These are phyloP conservation scores for Ascochyta rabiei DNA, from an alignment of 2,329 filamentous ascomycete species.

Conservation along the genomic window DNA sequence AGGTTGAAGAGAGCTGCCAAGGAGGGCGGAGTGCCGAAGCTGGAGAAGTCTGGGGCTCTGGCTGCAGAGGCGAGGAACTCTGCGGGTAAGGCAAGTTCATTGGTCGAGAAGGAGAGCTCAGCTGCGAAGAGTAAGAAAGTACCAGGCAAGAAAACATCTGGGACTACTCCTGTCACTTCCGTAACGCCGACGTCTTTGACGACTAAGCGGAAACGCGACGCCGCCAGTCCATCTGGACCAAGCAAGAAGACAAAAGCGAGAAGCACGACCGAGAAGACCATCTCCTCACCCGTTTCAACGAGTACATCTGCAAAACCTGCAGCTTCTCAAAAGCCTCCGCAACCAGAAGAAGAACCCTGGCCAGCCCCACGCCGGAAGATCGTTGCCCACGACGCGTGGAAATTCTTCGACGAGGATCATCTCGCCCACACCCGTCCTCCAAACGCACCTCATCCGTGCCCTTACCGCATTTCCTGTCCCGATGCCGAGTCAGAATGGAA, in stretches of 20 bases:
- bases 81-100: too few species aligned
- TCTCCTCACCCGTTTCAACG: not conserved
- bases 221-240: not conserved
- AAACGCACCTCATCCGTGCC: not conserved
- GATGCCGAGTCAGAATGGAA: not conserved
- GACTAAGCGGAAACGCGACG: slow-evolving; percentile 1
- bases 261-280: not conserved
- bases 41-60: not conserved
- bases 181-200: not conserved
- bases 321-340: not conserved
- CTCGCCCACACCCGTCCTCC: not conserved
- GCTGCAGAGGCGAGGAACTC: too few species aligned
- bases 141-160: not conserved
- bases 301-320: not conserved
- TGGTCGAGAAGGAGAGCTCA: not conserved
- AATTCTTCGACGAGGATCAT: not conserved
- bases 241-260: not conserved
- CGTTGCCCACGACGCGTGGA: not conserved
- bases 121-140: too few species aligned
- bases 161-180: not conserved
- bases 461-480: not conserved
- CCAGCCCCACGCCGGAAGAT: not conserved
- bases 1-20: slow-evolving; percentile 51
- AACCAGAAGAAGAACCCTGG: not conserved
- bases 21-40: slow-evolving; percentile 12